Evolutionary conservation across 306 rosid species (phyloP), one percentile per base, ranked within the genome.

Genomic region (Sophora flavescens): DNA sequence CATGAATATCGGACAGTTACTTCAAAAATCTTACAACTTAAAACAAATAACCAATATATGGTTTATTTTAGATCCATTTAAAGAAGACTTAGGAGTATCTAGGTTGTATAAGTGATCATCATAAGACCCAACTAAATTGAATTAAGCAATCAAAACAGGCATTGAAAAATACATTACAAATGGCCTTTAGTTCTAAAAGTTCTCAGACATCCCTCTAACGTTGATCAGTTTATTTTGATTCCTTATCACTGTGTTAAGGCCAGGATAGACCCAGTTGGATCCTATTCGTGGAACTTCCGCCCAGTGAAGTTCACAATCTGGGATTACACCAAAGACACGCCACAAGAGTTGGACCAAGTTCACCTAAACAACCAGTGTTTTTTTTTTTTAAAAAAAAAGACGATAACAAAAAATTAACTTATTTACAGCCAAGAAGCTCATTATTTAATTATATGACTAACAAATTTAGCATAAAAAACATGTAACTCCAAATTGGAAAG

Each of bases 401-500:
- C 36, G 4, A 13, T 22, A 56, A 53, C 42, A 6, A 53, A 45
- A 72, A 22, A 1, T 12, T 14, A 72, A 56, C 38, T 14, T 47
- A 71, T 36, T 33, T 52, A 56, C 3, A 50, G 54, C 42, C 54
- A 60, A 17, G 2, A 22, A 75, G 28, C 51, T n/a, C n/a, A n/a
- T n/a, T n/a, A n/a, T n/a, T n/a, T n/a, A n/a, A n/a, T n/a, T n/a
- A n/a, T n/a, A n/a, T n/a, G 64, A 59, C 26, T 61, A 33, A 0
- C 8, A 33, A 60, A 63, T 10, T 3, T 6, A 15, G 61, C 63
- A 74, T 22, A 35, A 36, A 52, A 74, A 35, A n/a, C 32, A 35
- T 61, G 22, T 7, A 18, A 62, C 8, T 7, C 28, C 45, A 70
- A 35, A 48, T 14, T 39, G 62, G n/a, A 53, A 84, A 58, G n/a